Conservation (phyloP, 176 grass and related monocot species). For the sorghum (Sorghum bicolor) region Sorghum_bicolor_NCBIv3 NC_012875.2:40463501-40464000, state of each 20-base stretch:
- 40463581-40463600: conserved; percentile 63
- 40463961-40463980: conserved; percentile 12
- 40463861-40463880: neutral
- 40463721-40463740: conserved; percentile 40
- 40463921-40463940: neutral
- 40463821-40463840: neutral
- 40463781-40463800: conserved; percentile 20
- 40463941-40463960: neutral
- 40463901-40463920: neutral
- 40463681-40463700: conserved; percentile 56
- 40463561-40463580: conserved; percentile 75
- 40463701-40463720: conserved; percentile 38
- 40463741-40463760: conserved; percentile 69
- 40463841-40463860: neutral
- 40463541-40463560: conserved; percentile 95
- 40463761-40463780: conserved; percentile 23
- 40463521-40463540: conserved; percentile 73
- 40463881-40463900: neutral
- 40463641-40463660: conserved; percentile 22
- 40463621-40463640: conserved; percentile 50
- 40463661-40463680: conserved; percentile 11
- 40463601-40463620: conserved; percentile 71
- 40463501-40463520: conserved; percentile 72
- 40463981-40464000: neutral
- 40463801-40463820: neutral